Conservation (phyloP, 176 grass and related monocot genomes). For the Triticum turgidum region DNA sequence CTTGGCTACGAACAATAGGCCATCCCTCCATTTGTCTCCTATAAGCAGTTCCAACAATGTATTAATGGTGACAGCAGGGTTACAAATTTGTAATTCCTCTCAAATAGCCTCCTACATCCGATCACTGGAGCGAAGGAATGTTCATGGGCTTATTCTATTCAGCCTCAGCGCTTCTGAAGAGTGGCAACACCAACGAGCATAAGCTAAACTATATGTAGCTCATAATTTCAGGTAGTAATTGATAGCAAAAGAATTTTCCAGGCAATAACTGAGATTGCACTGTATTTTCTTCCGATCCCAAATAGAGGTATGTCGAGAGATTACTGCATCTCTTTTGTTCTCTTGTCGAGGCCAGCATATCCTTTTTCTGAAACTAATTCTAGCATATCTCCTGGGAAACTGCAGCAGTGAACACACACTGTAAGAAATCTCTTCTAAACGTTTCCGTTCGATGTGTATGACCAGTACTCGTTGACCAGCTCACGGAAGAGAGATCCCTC, state of each 20-base stretch:
- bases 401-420: background rate
- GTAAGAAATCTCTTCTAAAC: background rate
- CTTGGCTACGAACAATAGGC: background rate
- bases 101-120: background rate
- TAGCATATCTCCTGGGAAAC: background rate
- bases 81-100: background rate
- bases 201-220: background rate
- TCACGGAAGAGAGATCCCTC: conserved; percentile 63
- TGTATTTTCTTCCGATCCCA: background rate
- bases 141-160: background rate
- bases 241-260: background rate
- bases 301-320: background rate
- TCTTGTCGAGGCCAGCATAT: background rate
- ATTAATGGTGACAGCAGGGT: background rate
- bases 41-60: background rate
- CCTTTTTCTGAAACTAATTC: background rate
- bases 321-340: background rate
- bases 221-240: background rate
- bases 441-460: conserved; percentile 42
- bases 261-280: background rate
- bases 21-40: background rate
- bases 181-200: background rate
- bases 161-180: background rate
- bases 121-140: background rate
- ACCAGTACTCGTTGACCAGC: conserved; percentile 81